Base-by-base conservation (phyloP, 2,329 filamentous ascomycete species). In the Hypoxylon sp. region DNA sequence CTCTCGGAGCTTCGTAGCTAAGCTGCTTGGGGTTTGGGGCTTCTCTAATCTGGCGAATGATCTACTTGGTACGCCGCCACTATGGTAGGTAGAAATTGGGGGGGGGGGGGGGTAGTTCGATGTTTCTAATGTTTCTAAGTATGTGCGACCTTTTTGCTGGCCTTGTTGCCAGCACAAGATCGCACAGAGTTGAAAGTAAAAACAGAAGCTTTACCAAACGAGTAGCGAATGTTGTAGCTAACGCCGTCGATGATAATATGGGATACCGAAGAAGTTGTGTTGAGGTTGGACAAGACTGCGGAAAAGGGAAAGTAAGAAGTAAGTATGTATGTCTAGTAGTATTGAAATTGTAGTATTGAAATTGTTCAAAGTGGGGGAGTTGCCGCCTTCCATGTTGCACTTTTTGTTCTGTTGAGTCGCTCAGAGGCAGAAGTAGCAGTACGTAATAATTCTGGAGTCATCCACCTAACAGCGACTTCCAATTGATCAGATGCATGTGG, bases 1-100 rank as follows among this genome's bases (percentile, higher is more conserved):
- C 67, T 67, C 50, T 60, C 63, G 51, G 60, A 67, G 63, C 63
- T 70, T 70, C 63, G 55, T 67, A 63, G 54, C 68, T 71, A 63
- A 22, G 62, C 39, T 58, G 26, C 29, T 67, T 54, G 26, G 29
- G 57, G 29, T 66, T 52, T 57, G 55, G 50, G 50, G 31, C 24
- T 63, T 51, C 60, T 62, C 64, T 26, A 69, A 68, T 29, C 59
- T n/a, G 50, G 65, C 46, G 57, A 70, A 63, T 50, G 60, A 65
- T 65, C 39, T 60, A 44, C 65, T 63, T 24, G 51, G 59, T 33
- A 37, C 50, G 52, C 58, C 26, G 9, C 58, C 17, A 22, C 31
- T 19, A 26, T 31, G 44, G 17, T 3, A 48, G 17, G 14, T 26
- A 54, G 47, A 35, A 33, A 42, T 42, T 50, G 14, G 47, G 52